Evolutionary conservation across 1,284 basidiomycete species (phyloP).

Genomic region (Ustilago tritici): DNA sequence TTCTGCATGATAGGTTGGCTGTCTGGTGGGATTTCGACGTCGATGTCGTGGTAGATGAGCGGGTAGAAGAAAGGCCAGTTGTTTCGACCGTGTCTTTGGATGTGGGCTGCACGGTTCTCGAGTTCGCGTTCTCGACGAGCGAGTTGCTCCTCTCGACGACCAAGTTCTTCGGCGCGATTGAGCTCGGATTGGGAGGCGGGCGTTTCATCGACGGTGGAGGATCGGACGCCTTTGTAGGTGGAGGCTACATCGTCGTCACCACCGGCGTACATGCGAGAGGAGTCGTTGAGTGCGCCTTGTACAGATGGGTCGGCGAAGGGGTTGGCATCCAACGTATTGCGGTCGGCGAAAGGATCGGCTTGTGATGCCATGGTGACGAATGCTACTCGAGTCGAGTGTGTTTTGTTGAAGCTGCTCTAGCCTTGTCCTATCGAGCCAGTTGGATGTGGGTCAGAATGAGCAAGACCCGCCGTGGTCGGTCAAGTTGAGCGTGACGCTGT

Average conservation of each 20-base stretch:
- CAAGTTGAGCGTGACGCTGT: too few species aligned
- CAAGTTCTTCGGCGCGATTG: constrained; percentile 76
- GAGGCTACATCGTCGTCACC: constrained; percentile 47
- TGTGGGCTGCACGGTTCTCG: constrained; percentile 74
- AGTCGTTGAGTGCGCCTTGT: constrained; percentile 60
- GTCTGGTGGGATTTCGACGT: constrained; percentile 86
- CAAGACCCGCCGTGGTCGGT: too few species aligned
- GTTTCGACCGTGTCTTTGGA: constrained; percentile 83
- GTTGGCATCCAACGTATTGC: constrained; percentile 66
- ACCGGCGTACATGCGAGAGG: constrained; percentile 52
- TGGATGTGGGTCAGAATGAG: too few species aligned
- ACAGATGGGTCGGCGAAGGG: constrained; percentile 70
- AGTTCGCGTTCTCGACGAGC: constrained; percentile 81
- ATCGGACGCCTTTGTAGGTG: constrained; percentile 33
- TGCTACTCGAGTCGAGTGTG: neutral
- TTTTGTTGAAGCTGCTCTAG: too few species aligned
- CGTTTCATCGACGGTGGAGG: constrained; percentile 38
- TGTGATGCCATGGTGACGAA: constrained; percentile 23
- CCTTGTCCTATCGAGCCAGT: too few species aligned
- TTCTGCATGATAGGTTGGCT: constrained; percentile 83
- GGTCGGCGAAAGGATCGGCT: constrained; percentile 62
- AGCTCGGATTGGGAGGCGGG: constrained; percentile 63
- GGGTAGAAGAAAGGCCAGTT: constrained; percentile 94
- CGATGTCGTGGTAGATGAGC: constrained; percentile 90
- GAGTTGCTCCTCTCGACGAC: constrained; percentile 82